Evolutionary conservation across 441 rosid genomes (phyloP), one percentile per base, ranked within the genome.

Genomic region (Raphanus hybrid): DNA sequence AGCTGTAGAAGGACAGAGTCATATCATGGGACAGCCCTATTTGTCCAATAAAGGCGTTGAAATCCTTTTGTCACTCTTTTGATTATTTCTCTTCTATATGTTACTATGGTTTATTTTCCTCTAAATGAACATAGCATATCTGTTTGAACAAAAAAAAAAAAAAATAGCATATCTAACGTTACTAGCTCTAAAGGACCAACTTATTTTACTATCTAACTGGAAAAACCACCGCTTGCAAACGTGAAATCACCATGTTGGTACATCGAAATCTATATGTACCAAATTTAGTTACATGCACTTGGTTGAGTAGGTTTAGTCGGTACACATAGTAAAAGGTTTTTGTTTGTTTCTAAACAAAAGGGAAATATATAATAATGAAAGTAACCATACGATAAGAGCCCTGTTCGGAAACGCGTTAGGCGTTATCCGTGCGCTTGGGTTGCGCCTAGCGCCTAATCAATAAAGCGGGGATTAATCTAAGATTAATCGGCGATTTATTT

Each of bases 11-110:
- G 72, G 60, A 73, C 45, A 81, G 66, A 75, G 88, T 86, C 86
- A 79, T 75, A 76, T 86, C 90, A 85, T 75, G 87, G 86, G 82
- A 82, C 87, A 82, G 80, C 79, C 77, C 80, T 58, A 75, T 77
- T 76, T 78, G 86, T 78, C 84, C 75, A 73, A 55, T 64, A 84
- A 82, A 35, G 66, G 54, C 29, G 63, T 23, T 45, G 50, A 23
- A 29, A 67, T 81, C 55, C 55, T 48, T n/a, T 48, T 48, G 55
- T 48, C 55, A 48, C 55, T 48, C 16, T 48, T 43, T 48, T 48
- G 55, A 43, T 43, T 43, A 43, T 43, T 45, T 45, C 52, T 45
- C 52, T 45, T 45, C 34, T 29, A 29, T 45, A 45, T 45, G 57
- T 50, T 50, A 52, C 8, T 2, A 35, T 16, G 10, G 67, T 35